Base-by-base conservation (phyloP, 2,329 filamentous ascomycete genomes). In the Neoscytalidium dimidiatum region DNA sequence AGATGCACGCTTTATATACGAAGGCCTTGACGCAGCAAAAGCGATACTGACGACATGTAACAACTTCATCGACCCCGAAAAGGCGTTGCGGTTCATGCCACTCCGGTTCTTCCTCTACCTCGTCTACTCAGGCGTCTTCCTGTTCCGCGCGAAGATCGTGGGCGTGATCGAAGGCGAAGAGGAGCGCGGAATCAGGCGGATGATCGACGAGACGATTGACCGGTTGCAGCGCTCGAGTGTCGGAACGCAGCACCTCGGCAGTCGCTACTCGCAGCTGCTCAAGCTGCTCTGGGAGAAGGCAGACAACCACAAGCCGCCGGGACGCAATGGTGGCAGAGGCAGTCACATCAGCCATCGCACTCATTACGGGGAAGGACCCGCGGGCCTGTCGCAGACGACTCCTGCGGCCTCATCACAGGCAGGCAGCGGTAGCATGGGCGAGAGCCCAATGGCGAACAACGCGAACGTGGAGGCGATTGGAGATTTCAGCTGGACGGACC, bases 1-100 rank as follows among this genome's bases (percentile, higher is more conserved):
- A 9, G 81, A 83, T 64, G 81, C 80, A 1, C 73, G 81, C 2
- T 83, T 83, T 71, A 83, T 83, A 58, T 83, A 82, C 69, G 81
- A 83, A 70, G 80, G 80, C 0, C 75, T 83, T 3, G 81, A 83
- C 65, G 81, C 81, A 0, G 81, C 81, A 7, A 83, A 83, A 70
- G 80, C 79, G 23, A 76, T 83, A 14, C 73, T 83, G 3, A 82
- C 79, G n/a, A 83, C 81, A 35, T 77, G 80, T 56, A 83, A 82
- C 71, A 82, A 80, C 56, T 83, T 82, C 64, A 80, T 83, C 23
- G 79, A 82, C 64, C 79, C 81, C 0, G 81, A 82, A 65, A 78
- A 78, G 66, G 73, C 76, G 1, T 72, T 83, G 0, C 78, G 81
- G 33, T 82, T 78, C 66, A 82, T 83, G 81, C 81, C 81, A 0